Evolutionary conservation across 331 rosid species (phyloP).

Genomic region (Phaseolus coccineus): DNA sequence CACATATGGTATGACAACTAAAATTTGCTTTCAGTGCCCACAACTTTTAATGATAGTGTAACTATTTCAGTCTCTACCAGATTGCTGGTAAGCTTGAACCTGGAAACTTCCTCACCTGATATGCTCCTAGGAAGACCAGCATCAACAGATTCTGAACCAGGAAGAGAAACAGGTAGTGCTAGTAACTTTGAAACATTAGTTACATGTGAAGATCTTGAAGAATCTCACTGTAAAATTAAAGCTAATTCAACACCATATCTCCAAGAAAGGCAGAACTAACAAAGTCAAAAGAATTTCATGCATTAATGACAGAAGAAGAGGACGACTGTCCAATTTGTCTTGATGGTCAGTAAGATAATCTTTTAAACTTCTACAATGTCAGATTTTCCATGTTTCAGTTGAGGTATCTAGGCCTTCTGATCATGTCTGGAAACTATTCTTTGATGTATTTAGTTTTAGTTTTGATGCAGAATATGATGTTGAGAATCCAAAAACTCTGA

Average conservation of each 20-base stretch:
- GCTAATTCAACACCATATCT: slow-evolving; percentile 52
- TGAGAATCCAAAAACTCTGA: slow-evolving; percentile 72
- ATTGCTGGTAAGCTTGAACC: slow-evolving; percentile 57
- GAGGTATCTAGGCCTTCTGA: slow-evolving; percentile 20
- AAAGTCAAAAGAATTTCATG: slow-evolving; percentile 50
- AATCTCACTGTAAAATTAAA: slow-evolving; percentile 61
- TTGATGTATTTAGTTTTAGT: not conserved
- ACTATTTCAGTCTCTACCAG: slow-evolving; percentile 61
- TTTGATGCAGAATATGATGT: slow-evolving; percentile 66
- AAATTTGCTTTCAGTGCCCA: slow-evolving; percentile 67
- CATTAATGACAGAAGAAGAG: slow-evolving; percentile 63
- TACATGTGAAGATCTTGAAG: slow-evolving; percentile 66
- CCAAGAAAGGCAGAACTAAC: slow-evolving; percentile 56
- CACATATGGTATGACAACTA: slow-evolving; percentile 25
- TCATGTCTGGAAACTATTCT: slow-evolving; percentile 18
- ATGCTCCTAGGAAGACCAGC: slow-evolving; percentile 59
- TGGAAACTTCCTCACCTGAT: slow-evolving; percentile 70
- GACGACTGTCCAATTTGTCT: slow-evolving; percentile 88
- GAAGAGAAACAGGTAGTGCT: slow-evolving; percentile 59
- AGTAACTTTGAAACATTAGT: slow-evolving; percentile 65
- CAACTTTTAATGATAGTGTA: slow-evolving; percentile 52
- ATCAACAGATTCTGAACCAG: slow-evolving; percentile 63
- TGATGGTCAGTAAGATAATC: slow-evolving; percentile 62
- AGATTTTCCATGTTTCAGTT: slow-evolving; percentile 28
- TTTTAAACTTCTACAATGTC: not conserved